phyloP scores from a whole-genome alignment of 371 early-diverging fungal species.

The Ecytonucleospora hepatopenaei region DNA sequence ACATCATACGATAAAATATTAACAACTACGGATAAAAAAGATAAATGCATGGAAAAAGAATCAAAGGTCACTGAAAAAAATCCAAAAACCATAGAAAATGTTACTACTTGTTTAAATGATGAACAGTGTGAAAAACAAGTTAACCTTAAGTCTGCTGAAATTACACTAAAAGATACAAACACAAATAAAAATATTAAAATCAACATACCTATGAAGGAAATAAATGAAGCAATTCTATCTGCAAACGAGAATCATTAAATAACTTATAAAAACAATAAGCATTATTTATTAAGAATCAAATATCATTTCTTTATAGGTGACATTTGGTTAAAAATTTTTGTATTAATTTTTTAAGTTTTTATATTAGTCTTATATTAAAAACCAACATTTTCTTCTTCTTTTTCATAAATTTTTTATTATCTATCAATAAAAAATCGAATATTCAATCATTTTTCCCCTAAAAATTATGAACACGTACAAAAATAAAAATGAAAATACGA shows the following conservation, averaged over 20 bases:
- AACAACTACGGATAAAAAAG: not conserved
- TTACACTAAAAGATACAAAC: not conserved
- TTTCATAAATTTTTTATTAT: too few species aligned
- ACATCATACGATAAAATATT: not conserved
- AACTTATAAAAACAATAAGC: too few species aligned
- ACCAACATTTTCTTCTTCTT: too few species aligned
- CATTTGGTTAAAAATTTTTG: too few species aligned
- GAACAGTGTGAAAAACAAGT: not conserved
- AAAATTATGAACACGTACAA: too few species aligned
- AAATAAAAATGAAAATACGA: too few species aligned
- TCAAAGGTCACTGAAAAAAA: not conserved
- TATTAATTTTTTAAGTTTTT: too few species aligned
- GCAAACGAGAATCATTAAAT: not conserved
- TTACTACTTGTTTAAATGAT: not conserved
- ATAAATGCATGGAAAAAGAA: not conserved
- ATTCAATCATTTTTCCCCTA: too few species aligned
- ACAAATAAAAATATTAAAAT: slow-evolving; percentile 15
- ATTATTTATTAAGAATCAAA: too few species aligned
- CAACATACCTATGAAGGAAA: slow-evolving; percentile 7
- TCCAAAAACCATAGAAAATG: not conserved
- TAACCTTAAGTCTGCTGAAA: slow-evolving; percentile 10
- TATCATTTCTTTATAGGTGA: too few species aligned
- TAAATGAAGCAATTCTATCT: slow-evolving; percentile 1
- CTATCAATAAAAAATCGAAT: too few species aligned
- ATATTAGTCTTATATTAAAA: too few species aligned